These are phyloP conservation scores for Trypanosoma platydactyli DNA, from an alignment of 208 protist species.

Conservation along the genomic window DNA sequence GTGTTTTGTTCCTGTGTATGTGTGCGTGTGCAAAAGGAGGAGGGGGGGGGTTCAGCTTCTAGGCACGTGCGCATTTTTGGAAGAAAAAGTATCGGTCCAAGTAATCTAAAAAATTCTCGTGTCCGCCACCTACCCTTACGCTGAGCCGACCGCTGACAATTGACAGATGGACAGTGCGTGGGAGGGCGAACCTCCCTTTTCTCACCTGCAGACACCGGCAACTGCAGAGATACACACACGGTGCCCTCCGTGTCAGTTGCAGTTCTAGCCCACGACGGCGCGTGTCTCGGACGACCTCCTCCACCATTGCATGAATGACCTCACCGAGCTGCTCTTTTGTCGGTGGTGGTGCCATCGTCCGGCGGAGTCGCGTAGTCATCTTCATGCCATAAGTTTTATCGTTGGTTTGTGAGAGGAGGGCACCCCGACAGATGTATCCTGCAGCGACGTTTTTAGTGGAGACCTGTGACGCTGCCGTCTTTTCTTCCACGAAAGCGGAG, in stretches of 20 bases:
- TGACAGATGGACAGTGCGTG: conserved; percentile 50
- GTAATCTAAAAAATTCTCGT: conserved; percentile 75
- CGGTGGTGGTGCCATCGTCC: conserved; percentile 65
- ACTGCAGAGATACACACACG: conserved; percentile 44
- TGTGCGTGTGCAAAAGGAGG: too few species aligned
- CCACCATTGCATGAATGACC: conserved; percentile 78
- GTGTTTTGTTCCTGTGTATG: neutral
- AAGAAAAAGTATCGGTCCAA: conserved; percentile 40
- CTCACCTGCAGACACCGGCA: neutral
- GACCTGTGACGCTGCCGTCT: neutral
- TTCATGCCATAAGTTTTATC: conserved; percentile 17
- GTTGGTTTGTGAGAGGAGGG: neutral
- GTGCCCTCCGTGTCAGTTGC: conserved; percentile 31
- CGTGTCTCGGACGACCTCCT: conserved; percentile 36
- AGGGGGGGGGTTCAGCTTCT: conserved; percentile 2
- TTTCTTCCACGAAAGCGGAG: neutral
- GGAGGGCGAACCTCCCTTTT: conserved; percentile 2
- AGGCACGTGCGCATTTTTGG: too few species aligned
- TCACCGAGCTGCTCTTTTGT: conserved; percentile 47
- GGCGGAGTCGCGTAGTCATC: conserved; percentile 51
- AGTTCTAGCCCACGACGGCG: conserved; percentile 24
- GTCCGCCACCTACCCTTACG: conserved; percentile 59
- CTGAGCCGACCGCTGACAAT: conserved; percentile 63
- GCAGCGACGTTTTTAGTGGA: neutral
- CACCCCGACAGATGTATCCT: neutral